Base-by-base conservation (phyloP, 192 early-diverging fungal genomes). In the Entomortierella lignicola region DNA sequence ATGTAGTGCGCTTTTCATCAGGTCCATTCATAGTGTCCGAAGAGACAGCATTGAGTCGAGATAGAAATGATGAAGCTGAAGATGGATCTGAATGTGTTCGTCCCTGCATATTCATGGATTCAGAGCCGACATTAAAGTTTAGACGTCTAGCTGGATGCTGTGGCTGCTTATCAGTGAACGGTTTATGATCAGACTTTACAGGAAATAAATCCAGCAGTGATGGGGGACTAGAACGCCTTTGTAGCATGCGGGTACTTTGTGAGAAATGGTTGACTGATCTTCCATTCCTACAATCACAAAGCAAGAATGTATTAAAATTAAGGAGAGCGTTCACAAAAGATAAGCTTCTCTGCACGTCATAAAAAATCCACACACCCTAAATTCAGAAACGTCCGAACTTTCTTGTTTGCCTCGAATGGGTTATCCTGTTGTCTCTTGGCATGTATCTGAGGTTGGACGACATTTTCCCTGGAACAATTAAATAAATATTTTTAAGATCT, bases 221-320 rank as follows among this genome's bases (percentile, higher is more conserved):
- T 29, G 60, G 60, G 17, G 47, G 18, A n/a, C 48, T 55, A 13
- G 52, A 2, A 25, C 63, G 63, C 34, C 18, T 21, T 4, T 62
- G 59, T 20, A 71, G 50, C 4, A 61, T 55, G n/a, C 61, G 70
- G 4, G 61, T 59, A 20, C 70, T 72, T 54, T 72, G 70, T n/a
- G 70, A 72, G 23, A 72, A 72, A 27, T 58, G 70, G 44, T 72
- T 72, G 54, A 20, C 55, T 7, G 61, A 64, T 50, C 39, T 72
- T 32, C 25, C 55, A 27, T 58, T 31, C 8, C 54, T 72, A 63
- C 5, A 23, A n/a, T 15, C 13, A 44, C 12, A 60, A 21, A 55
- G 23, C 43, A 61, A 21, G 26, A 67, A 47, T n/a, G 41, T 42
- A 64, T 21, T 50, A 11, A 53, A 31, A 30, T 37, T 12, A 21